Conservation (phyloP, 2,329 filamentous ascomycete species). For the Talaromyces sp. region DNA sequence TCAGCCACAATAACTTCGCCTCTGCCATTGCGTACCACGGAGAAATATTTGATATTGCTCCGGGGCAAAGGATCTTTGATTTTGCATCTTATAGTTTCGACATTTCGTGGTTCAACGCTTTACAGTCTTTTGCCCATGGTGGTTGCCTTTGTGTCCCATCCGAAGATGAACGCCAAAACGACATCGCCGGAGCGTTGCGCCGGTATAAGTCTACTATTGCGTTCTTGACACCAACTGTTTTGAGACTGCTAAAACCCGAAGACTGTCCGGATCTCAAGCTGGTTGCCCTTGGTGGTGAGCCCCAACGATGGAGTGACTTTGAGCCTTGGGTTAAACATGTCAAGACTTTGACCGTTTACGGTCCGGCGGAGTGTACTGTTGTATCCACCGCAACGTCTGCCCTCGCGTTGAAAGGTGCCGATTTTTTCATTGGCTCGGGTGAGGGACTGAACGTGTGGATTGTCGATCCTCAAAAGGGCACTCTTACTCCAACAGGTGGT, state of each 20-base stretch:
- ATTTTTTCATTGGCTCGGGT: not conserved
- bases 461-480: constrained; percentile 55
- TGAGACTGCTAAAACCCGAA: not conserved
- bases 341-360: not conserved
- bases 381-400: not conserved
- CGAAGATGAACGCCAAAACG: constrained; percentile 31
- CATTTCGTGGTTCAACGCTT: constrained; percentile 49
- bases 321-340: not conserved
- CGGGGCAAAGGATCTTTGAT: constrained; percentile 47
- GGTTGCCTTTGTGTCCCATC: constrained; percentile 57
- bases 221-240: not conserved
- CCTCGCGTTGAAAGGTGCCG: not conserved
- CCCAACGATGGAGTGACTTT: constrained; percentile 31
- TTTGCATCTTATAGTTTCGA: constrained; percentile 55
- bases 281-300: constrained; percentile 26
- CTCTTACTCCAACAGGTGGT: constrained; percentile 49
- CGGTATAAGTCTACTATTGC: not conserved
- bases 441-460: constrained; percentile 1
- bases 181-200: not conserved
- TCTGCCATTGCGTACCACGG: constrained; percentile 2
- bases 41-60: not conserved
- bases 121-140: constrained; percentile 51
- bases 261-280: not conserved
- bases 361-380: constrained; percentile 1
- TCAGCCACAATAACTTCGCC: constrained; percentile 42